Percentiles rank a stretch among this genome's conserved stretches.
phyloP scores from a whole-genome alignment of 805 yeast genomes.

The Maudiozyma barnettii region DNA sequence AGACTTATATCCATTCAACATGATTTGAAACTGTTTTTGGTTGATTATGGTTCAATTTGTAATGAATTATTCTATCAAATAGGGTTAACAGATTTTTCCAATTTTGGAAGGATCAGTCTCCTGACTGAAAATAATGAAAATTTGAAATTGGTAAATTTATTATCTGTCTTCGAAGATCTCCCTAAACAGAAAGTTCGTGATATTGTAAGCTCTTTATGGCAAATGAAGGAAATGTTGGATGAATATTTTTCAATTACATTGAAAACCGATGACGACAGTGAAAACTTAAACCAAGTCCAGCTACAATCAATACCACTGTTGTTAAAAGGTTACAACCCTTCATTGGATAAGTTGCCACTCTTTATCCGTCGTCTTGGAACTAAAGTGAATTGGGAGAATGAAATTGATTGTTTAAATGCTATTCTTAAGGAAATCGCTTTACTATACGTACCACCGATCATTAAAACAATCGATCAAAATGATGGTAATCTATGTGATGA shows the following conservation, averaged over 20 bases:
- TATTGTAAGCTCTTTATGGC: slow-evolving; percentile 25
- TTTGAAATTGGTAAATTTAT: slow-evolving; percentile 12
- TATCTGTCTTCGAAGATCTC: slow-evolving; percentile 13
- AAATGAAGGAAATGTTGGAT: slow-evolving; percentile 65
- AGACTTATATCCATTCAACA: slow-evolving; percentile 78
- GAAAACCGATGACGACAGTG: slow-evolving; percentile 21
- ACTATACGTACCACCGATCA: slow-evolving; percentile 57
- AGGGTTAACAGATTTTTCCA: slow-evolving; percentile 67
- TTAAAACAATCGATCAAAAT: slow-evolving; percentile 16
- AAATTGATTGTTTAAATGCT: slow-evolving; percentile 56
- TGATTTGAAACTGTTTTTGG: slow-evolving; percentile 64
- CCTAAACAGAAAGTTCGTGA: slow-evolving; percentile 17
- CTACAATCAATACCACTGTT: slow-evolving; percentile 59
- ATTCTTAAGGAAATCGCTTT: slow-evolving; percentile 60
- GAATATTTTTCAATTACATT: slow-evolving; percentile 66
- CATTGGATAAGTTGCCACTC: slow-evolving; percentile 51
- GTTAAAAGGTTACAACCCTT: slow-evolving; percentile 53
- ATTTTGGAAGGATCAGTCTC: slow-evolving; percentile 56
- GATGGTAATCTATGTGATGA: slow-evolving; percentile 15
- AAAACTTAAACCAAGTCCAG: slow-evolving; percentile 22
- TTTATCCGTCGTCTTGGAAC: slow-evolving; percentile 56
- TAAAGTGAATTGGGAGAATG: slow-evolving; percentile 56
- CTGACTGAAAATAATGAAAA: slow-evolving; percentile 6
- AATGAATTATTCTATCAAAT: slow-evolving; percentile 72
- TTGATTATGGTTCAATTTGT: slow-evolving; percentile 69